Base-by-base conservation (phyloP, 176 grass and related monocot species). In the Musa schizocarpa region DNA sequence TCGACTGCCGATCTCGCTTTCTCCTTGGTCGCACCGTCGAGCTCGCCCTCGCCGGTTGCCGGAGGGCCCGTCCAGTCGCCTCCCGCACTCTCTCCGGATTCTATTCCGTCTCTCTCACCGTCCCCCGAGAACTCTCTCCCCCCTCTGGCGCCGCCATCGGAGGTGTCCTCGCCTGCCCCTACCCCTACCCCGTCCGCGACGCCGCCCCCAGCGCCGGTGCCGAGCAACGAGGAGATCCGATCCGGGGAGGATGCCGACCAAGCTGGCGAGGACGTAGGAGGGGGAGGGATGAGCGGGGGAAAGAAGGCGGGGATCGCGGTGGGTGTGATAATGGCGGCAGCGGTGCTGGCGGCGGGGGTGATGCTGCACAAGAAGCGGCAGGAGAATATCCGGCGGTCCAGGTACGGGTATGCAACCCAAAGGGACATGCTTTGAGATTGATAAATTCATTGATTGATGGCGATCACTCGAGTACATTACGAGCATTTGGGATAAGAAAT, bases 341-440 rank as follows among this genome's bases (percentile, higher is more conserved):
- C 82, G 17, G 65, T 91, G n/a, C 79, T 91, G 20, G 88, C 83
- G 2, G 81, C 90, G 13, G 88, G 68, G 23, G 64, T 12, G 12
- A 57, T 89, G 9, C 78, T 91, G 6, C 93, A 84, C 86, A 83
- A 77, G 74, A 97, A 78, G 88, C 84, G 94, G 62, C 83, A 81
- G 65, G 86, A 83, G 52, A 97, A 93, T 82, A 89, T 91, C 84
- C 87, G 82, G 24, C 74, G 88, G 19, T 87, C 88, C 68, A 90
- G 80, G 86, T 93, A 93, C 82, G 85, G 85, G 7, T 87, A 91
- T 84, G 74, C 78, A 6, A 74, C 88, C 53, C 84, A 86, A 16
- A 63, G 86, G 8, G 86, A 93, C 86, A 76, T 98, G 68, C 77
- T 88, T 74, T 96, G 76, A 89, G 48, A 50, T 70, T 52, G 43